These are phyloP conservation scores for Botryosphaeria dothidea DNA, from an alignment of 2,329 filamentous ascomycete genomes.

Conservation along the genomic window DNA sequence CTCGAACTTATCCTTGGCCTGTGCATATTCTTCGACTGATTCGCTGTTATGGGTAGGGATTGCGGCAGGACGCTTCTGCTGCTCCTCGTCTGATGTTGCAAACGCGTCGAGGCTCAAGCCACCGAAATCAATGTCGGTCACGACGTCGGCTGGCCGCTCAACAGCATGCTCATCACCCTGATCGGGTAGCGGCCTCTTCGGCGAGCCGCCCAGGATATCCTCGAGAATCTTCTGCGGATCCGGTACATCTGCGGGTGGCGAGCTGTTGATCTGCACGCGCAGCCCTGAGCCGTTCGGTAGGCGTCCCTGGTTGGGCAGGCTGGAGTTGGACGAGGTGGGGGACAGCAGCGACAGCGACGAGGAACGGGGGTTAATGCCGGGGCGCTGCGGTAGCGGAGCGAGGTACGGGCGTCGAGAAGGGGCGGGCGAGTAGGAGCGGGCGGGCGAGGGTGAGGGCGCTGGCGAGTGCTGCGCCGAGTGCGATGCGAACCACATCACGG, in stretches of 20 bases:
- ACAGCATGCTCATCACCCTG: conserved; percentile 30
- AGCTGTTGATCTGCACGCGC: conserved; percentile 57
- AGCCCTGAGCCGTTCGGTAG: conserved; percentile 68
- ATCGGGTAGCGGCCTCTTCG: conserved; percentile 23
- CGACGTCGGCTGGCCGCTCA: conserved; percentile 51
- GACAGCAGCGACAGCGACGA: conserved; percentile 79
- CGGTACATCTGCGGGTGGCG: conserved; percentile 56
- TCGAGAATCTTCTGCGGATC: conserved; percentile 73
- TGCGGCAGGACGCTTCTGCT: conserved; percentile 33
- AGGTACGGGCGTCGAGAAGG: conserved; percentile 68
- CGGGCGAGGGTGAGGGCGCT: conserved; percentile 49
- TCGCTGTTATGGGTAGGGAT: conserved; percentile 58
- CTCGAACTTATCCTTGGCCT: conserved; percentile 81
- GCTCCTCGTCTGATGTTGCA: conserved; percentile 43
- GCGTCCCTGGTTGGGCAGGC: conserved; percentile 66
- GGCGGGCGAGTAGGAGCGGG: conserved; percentile 71
- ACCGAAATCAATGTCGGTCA: conserved; percentile 74
- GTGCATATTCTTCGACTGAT: conserved; percentile 74
- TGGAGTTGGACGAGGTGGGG: conserved; percentile 74
- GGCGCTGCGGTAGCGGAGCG: conserved; percentile 66
- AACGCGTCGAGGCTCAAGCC: conserved; percentile 76
- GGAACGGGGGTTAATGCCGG: conserved; percentile 67
- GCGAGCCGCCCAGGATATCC: conserved; percentile 53
- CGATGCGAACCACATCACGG: conserved; percentile 78
- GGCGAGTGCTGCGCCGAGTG: conserved; percentile 59